Conservation (phyloP, 768 basidiomycete species). For the Brasilioporus rufonigricans region DNA sequence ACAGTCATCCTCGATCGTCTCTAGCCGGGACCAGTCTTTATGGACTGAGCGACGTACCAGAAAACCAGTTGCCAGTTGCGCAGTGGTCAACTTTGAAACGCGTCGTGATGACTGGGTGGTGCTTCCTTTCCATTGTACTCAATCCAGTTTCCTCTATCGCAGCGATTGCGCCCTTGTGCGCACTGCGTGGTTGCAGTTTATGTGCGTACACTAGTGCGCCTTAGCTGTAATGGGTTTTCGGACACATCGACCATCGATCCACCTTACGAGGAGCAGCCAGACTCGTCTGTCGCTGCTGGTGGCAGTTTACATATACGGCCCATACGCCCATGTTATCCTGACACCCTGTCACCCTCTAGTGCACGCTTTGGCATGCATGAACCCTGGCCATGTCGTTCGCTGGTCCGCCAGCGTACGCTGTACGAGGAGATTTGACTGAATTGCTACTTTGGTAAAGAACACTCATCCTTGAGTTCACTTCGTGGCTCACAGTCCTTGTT, state of each 20-base stretch:
- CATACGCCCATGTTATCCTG: background rate
- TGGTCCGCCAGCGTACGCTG: constrained; percentile 14
- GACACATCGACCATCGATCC: background rate
- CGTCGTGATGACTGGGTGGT: constrained; percentile 29
- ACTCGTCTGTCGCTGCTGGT: background rate
- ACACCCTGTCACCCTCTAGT: constrained; percentile 9
- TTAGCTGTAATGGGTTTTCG: constrained; percentile 2
- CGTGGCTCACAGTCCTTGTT: constrained; percentile 17
- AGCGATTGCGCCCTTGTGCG: constrained; percentile 12
- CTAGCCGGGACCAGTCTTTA: constrained; percentile 26
- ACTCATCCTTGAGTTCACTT: constrained; percentile 29
- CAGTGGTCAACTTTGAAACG: constrained; percentile 26
- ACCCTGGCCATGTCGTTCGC: background rate
- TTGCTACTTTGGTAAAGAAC: background rate
- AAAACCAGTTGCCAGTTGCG: constrained; percentile 21
- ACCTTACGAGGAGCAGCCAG: constrained; percentile 2
- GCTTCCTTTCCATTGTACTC: background rate
- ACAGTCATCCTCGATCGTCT: constrained; percentile 28
- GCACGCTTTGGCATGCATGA: background rate
- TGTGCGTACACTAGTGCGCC: fast-evolving
- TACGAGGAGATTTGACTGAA: constrained; percentile 17
- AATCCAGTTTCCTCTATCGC: constrained; percentile 21
- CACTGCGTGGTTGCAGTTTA: constrained; percentile 5
- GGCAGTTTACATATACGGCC: background rate
- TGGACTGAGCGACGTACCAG: constrained; percentile 30